Percentiles rank a stretch among this genome's conserved stretches.
Conservation (phyloP, 768 basidiomycete genomes). For the Tulasnella sp. region DNA sequence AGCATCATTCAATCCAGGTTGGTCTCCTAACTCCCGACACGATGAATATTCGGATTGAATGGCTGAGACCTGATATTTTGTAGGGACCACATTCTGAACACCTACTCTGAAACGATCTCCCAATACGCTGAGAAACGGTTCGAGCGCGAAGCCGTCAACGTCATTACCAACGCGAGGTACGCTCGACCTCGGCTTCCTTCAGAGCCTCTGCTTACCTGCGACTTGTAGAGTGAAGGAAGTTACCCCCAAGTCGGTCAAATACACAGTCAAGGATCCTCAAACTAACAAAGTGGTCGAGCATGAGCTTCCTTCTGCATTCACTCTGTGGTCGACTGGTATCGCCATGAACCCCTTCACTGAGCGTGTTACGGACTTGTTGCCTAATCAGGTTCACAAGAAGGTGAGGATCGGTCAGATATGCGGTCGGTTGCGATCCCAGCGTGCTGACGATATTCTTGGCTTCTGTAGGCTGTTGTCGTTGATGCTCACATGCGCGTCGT, state of each 20-base stretch:
- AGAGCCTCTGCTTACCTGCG: neutral
- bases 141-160: conserved; percentile 62
- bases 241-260: conserved; percentile 56
- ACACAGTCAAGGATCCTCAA: conserved; percentile 50
- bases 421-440: neutral
- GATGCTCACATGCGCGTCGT: conserved; percentile 84
- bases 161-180: conserved; percentile 77
- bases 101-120: conserved; percentile 95
- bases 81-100: conserved; percentile 91
- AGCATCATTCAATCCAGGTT: conserved; percentile 72
- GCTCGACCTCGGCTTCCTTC: conserved; percentile 12
- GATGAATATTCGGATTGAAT: neutral
- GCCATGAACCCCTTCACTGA: conserved; percentile 94
- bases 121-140: conserved; percentile 91
- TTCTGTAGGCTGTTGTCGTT: conserved; percentile 69
- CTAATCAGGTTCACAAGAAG: conserved; percentile 42
- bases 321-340: conserved; percentile 88
- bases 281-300: conserved; percentile 44
- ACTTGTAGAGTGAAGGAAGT: conserved; percentile 52
- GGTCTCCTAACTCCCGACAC: neutral
- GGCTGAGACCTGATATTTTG: neutral
- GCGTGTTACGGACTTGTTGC: conserved; percentile 58
- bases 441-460: neutral
- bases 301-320: conserved; percentile 75
- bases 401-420: conserved; percentile 15